Evolutionary conservation across 371 early-diverging fungal species (phyloP).

Genomic region (Actinomortierella wolfii): DNA sequence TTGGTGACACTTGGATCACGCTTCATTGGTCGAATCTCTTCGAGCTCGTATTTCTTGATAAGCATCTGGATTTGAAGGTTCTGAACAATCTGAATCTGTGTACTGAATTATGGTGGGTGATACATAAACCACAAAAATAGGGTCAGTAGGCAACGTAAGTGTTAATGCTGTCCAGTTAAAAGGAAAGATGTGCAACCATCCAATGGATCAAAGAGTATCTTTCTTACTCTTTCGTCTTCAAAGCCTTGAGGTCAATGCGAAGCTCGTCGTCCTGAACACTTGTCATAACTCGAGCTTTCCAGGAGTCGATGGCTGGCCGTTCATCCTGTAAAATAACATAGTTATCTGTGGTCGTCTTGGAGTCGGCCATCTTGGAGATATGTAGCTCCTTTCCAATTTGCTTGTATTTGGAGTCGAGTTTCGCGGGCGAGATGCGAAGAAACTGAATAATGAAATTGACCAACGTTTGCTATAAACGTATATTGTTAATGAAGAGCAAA

Average conservation of each 20-base stretch:
- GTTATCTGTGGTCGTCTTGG: conserved; percentile 16
- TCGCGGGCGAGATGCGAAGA: conserved; percentile 38
- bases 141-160: too few relatives aligned
- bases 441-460: conserved; percentile 43
- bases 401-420: conserved; percentile 31
- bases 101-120: too few relatives aligned
- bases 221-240: conserved; percentile 44
- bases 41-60: conserved; percentile 30
- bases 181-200: too few relatives aligned
- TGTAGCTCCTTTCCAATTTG: conserved; percentile 38
- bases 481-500: not conserved
- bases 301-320: conserved; percentile 23
- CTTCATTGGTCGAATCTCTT: conserved; percentile 42
- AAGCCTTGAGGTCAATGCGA: conserved; percentile 11
- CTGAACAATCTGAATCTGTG: conserved; percentile 42
- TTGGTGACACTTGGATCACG: conserved; percentile 36
- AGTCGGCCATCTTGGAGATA: conserved; percentile 13
- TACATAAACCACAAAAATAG: too few relatives aligned
- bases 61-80: conserved; percentile 34
- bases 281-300: conserved; percentile 20
- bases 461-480: conserved; percentile 20
- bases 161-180: too few relatives aligned
- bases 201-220: not conserved
- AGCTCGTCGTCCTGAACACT: conserved; percentile 25
- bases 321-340: conserved; percentile 39